Evolutionary conservation across 331 rosid genomes (phyloP).

Genomic region (Acacia concinna): DNA sequence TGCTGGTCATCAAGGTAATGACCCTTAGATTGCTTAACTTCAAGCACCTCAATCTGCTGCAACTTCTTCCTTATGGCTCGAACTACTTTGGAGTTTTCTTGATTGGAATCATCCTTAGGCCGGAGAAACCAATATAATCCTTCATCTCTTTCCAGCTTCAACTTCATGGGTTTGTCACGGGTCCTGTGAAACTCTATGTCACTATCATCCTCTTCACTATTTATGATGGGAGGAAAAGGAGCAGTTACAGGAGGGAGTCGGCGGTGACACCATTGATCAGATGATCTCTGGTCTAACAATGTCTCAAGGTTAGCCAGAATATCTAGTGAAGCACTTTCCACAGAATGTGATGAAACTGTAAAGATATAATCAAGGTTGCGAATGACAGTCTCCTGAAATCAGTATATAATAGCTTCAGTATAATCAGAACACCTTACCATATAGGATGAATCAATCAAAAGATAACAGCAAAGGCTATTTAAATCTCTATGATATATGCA

Average conservation of each 20-base stretch:
- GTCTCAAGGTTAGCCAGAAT: slow-evolving; percentile 75
- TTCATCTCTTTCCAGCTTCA: slow-evolving; percentile 45
- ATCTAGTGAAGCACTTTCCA: slow-evolving; percentile 64
- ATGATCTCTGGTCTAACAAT: slow-evolving; percentile 70
- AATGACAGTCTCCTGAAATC: slow-evolving; percentile 74
- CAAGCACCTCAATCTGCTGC: slow-evolving; percentile 97
- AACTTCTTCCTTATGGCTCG: slow-evolving; percentile 85
- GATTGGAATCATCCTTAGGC: slow-evolving; percentile 56
- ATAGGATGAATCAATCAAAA: background rate
- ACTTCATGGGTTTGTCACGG: slow-evolving; percentile 45
- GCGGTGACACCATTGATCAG: slow-evolving; percentile 85
- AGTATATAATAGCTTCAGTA: slow-evolving; percentile 23
- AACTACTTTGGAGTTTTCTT: slow-evolving; percentile 51
- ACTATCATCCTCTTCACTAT: slow-evolving; percentile 82
- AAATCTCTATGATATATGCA: background rate
- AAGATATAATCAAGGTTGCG: slow-evolving; percentile 86
- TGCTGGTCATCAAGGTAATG: slow-evolving; percentile 82
- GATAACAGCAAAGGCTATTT: background rate
- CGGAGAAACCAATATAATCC: slow-evolving; percentile 60
- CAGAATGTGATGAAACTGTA: slow-evolving; percentile 68
- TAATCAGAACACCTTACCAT: background rate
- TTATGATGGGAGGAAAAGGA: slow-evolving; percentile 71
- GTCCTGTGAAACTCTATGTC: slow-evolving; percentile 56
- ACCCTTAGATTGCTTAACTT: slow-evolving; percentile 71
- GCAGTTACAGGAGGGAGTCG: slow-evolving; percentile 89